These are phyloP conservation scores for Fragaria nilgerrensis DNA, from an alignment of 306 rosid species.

Conservation along the genomic window DNA sequence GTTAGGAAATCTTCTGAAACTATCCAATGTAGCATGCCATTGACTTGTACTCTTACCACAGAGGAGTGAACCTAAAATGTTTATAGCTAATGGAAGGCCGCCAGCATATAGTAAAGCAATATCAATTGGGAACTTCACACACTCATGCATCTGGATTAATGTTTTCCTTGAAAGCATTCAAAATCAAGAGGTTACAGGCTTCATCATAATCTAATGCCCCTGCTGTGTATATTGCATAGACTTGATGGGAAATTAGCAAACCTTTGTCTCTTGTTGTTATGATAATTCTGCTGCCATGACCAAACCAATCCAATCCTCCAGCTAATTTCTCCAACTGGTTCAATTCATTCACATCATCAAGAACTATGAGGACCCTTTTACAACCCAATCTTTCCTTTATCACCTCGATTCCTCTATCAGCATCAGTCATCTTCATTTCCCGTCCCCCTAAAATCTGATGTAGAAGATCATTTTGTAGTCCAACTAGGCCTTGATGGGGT, in stretches of 20 bases:
- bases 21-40: not conserved
- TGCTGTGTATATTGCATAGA: not conserved
- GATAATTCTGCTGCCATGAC: not conserved
- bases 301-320: not conserved
- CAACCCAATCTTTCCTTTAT: not conserved
- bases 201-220: not conserved
- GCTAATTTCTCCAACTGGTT: not conserved
- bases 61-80: constrained; percentile 37
- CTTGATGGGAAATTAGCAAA: not conserved
- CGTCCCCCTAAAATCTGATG: not conserved
- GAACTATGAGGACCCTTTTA: not conserved
- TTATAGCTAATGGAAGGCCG: constrained; percentile 34
- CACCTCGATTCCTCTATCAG: not conserved
- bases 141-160: not conserved
- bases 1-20: not conserved
- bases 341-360: not conserved
- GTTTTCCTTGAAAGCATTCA: not conserved
- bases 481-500: not conserved
- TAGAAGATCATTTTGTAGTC: not conserved
- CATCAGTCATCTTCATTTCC: not conserved
- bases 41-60: constrained; percentile 12
- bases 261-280: not conserved
- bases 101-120: not conserved
- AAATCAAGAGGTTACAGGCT: not conserved
- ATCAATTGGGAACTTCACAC: not conserved